A percentile compares a stretch with the other conserved stretches of the same genome.
phyloP scores from a whole-genome alignment of 257 asterid species.

The Nicotiana attenuata region DNA sequence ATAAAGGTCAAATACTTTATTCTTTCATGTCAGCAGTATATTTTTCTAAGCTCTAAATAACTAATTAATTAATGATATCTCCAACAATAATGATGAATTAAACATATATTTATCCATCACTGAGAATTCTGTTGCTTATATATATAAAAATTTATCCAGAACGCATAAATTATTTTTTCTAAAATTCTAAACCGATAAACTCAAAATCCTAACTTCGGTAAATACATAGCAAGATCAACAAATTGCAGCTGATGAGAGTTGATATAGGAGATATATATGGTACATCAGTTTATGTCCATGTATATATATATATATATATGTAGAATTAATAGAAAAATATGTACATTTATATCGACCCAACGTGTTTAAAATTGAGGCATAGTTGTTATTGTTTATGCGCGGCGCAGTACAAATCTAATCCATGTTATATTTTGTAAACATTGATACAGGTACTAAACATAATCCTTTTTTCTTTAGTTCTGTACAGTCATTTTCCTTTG shows the following conservation, averaged over 20 bases:
- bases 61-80: conserved; percentile 5
- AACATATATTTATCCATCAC: neutral
- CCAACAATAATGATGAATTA: neutral
- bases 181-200: too few species aligned
- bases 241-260: too few species aligned
- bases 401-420: neutral
- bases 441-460: conserved; percentile 26
- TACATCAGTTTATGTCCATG: neutral
- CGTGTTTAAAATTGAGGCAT: too few species aligned
- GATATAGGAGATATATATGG: neutral
- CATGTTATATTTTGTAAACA: conserved; percentile 10
- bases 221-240: too few species aligned
- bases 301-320: too few species aligned
- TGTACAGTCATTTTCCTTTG: conserved; percentile 18
- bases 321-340: neutral
- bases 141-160: too few species aligned
- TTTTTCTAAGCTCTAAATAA: neutral
- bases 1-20: neutral
- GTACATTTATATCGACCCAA: neutral
- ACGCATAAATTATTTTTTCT: too few species aligned
- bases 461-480: conserved; percentile 38
- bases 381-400: too few species aligned
- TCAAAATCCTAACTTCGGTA: too few species aligned
- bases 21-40: neutral
- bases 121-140: neutral